Evolutionary conservation across 495 filamentous ascomycete species (phyloP), one percentile per base, ranked within the genome.

Genomic region (Xylaria sp.): DNA sequence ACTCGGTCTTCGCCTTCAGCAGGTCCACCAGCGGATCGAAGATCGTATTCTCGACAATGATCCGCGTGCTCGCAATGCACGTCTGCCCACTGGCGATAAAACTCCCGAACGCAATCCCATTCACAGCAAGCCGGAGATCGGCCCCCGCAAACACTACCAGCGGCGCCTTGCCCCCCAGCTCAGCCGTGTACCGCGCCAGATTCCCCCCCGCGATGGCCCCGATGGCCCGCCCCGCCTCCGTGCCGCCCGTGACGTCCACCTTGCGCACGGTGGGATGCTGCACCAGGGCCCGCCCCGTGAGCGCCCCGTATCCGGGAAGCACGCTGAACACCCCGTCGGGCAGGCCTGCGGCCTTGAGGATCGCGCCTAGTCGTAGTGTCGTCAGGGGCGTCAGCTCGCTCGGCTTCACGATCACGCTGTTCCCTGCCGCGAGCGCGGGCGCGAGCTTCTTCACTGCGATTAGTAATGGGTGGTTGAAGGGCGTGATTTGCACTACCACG

Each of bases 371-470:
- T 26, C 79, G 70, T 0, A 91, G 73, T 7, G 87, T 85, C 6
- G 86, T 89, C 43, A 91, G 73, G 7, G 90, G 90, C 2, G 88
- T 87, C 64, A 88, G 79, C 77, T 90, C 88, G 29, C 86, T 88
- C 3, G 88, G 86, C 79, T 91, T 91, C 15, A 90, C 77, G 46
- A 91, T 82, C 0, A 91, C 85, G 33, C 83, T 85, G 71, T 91
- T 91, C 0, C 90, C 90, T 0, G 88, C 87, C 3, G 87, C 88
- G 5, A 91, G 82, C 0, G 89, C 88, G 0, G 89, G 86, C 5
- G 83, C 89, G 37, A 90, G 79, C 72, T 91, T 91, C 81, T 89
- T 90, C 33, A 85, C 85, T n/a, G 88, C 86, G 68, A 90, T 90
- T 21, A 90, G 79, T 11, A 92, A 77, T 2, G 89, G 89, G 67